phyloP scores from a whole-genome alignment of 225 moss, liverwort and hornwort genomes.

The Physcomitrium patens region DNA sequence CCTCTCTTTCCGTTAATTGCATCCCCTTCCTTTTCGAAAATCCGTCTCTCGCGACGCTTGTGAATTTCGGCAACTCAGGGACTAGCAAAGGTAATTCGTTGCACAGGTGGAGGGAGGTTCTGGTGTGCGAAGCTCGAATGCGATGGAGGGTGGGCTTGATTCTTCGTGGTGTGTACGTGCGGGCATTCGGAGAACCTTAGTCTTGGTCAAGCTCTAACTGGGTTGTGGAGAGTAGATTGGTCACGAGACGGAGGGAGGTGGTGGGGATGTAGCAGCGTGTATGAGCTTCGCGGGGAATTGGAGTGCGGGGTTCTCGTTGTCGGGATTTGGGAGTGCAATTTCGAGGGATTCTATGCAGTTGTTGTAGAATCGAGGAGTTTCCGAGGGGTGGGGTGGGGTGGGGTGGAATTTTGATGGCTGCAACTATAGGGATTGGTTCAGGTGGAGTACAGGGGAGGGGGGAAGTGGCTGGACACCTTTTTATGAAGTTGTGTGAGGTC shows the following conservation, averaged over 20 bases:
- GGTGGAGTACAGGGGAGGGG: neutral
- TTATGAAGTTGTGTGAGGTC: neutral
- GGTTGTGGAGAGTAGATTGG: neutral
- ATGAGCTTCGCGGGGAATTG: neutral
- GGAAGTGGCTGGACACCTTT: neutral
- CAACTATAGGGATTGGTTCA: too few species aligned
- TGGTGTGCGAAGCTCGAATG: neutral
- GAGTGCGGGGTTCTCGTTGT: conserved; percentile 6
- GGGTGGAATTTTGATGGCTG: neutral
- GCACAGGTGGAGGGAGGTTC: neutral
- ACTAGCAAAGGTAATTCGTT: neutral
- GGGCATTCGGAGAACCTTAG: neutral
- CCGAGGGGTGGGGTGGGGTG: neutral
- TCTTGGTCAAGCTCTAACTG: neutral
- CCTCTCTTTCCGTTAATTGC: too few species aligned
- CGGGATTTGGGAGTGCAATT: conserved; percentile 28
- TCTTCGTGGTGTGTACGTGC: neutral
- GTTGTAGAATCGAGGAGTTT: conserved; percentile 2
- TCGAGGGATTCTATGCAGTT: conserved; percentile 14
- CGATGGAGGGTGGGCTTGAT: too few species aligned
- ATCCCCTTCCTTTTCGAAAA: neutral
- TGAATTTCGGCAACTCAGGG: neutral
- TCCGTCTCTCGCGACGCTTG: neutral
- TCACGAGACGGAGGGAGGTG: neutral
- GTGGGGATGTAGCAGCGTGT: neutral